These are phyloP conservation scores for Neonectria sp. DNA, from an alignment of 2,329 filamentous ascomycete species.

Conservation along the genomic window DNA sequence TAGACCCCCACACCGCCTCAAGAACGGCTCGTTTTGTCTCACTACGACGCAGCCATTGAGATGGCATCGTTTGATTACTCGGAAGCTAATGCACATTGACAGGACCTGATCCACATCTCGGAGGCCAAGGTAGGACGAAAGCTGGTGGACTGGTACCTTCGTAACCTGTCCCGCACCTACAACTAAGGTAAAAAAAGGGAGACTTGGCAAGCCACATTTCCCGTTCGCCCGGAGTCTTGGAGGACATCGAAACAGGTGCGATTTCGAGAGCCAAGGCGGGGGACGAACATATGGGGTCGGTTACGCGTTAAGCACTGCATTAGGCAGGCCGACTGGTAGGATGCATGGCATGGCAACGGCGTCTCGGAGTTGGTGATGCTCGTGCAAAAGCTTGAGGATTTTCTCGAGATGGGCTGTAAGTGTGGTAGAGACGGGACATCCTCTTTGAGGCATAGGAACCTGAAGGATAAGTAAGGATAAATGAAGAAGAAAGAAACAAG, in stretches of 20 bases:
- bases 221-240: slow-evolving; percentile 36
- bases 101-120: slow-evolving; percentile 98
- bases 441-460: slow-evolving; percentile 44
- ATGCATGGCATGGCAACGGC: slow-evolving; percentile 60
- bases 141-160: slow-evolving; percentile 98
- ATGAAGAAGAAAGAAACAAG: slow-evolving; percentile 42
- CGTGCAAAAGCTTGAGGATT: slow-evolving; percentile 50
- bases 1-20: slow-evolving; percentile 46
- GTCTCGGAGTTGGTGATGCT: slow-evolving; percentile 60
- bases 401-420: slow-evolving; percentile 48
- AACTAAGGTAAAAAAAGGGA: slow-evolving; percentile 58
- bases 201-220: slow-evolving; percentile 46
- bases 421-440: slow-evolving; percentile 46
- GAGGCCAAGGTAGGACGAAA: slow-evolving; percentile 98
- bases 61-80: slow-evolving; percentile 1
- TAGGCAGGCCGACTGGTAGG: slow-evolving; percentile 52
- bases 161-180: slow-evolving; percentile 96
- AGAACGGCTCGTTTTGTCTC: not conserved
- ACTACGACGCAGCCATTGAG: slow-evolving; percentile 39
- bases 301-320: slow-evolving; percentile 44
- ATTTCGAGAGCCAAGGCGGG: slow-evolving; percentile 38
- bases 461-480: slow-evolving; percentile 45
- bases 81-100: slow-evolving; percentile 42
- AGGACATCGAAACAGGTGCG: slow-evolving; percentile 25
- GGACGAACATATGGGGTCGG: slow-evolving; percentile 44